Conservation (phyloP, 2,329 filamentous ascomycete genomes). For the Fusarium circinatum region DNA sequence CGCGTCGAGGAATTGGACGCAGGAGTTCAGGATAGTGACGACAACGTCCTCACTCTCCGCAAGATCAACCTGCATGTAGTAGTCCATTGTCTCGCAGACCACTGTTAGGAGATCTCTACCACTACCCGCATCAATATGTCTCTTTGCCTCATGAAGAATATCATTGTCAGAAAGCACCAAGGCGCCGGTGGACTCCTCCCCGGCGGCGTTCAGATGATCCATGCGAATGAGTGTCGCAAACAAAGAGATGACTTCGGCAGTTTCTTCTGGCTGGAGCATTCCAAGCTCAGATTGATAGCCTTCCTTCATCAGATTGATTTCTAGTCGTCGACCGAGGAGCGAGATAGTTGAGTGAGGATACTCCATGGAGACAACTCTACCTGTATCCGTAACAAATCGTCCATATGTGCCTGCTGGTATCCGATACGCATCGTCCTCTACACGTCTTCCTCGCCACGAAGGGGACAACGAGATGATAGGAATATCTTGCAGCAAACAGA, state of each 20-base stretch:
- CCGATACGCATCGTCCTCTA: slow-evolving; percentile 64
- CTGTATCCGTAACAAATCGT: slow-evolving; percentile 80
- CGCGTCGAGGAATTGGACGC: slow-evolving; percentile 81
- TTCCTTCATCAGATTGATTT: slow-evolving; percentile 71
- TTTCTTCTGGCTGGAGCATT: slow-evolving; percentile 67
- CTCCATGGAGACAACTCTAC: slow-evolving; percentile 79
- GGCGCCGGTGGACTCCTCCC: slow-evolving; percentile 41
- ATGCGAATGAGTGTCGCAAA: slow-evolving; percentile 75
- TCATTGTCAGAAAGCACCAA: slow-evolving; percentile 51
- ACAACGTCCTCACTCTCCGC: slow-evolving; percentile 69
- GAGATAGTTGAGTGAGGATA: slow-evolving; percentile 82
- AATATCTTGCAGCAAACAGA: slow-evolving; percentile 73
- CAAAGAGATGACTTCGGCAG: slow-evolving; percentile 78
- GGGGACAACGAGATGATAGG: slow-evolving; percentile 67
- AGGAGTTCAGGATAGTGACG: slow-evolving; percentile 74
- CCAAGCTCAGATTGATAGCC: slow-evolving; percentile 64
- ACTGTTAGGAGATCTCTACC: slow-evolving; percentile 82
- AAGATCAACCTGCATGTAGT: slow-evolving; percentile 67
- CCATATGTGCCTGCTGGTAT: slow-evolving; percentile 75
- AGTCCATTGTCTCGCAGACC: slow-evolving; percentile 86
- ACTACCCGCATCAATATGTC: slow-evolving; percentile 60
- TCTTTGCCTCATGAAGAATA: slow-evolving; percentile 65
- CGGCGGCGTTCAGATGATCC: slow-evolving; percentile 53
- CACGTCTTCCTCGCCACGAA: slow-evolving; percentile 55
- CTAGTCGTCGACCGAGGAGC: slow-evolving; percentile 80